Evolutionary conservation across 768 basidiomycete genomes (phyloP), one percentile per base, ranked within the genome.

Genomic region (Lyophyllum decastes): DNA sequence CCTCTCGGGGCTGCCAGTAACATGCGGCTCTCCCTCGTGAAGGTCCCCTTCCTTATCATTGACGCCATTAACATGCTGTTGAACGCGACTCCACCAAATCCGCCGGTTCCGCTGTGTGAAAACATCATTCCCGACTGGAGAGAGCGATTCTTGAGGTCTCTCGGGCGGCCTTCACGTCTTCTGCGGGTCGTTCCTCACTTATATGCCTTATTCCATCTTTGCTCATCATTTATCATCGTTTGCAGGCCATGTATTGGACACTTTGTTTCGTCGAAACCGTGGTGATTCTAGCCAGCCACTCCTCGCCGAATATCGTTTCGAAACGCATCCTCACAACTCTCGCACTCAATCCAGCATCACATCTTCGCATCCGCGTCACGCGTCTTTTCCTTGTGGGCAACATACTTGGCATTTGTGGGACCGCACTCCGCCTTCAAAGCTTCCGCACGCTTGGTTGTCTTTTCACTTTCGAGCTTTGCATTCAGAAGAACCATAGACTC

Each of bases 391-490:
- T 75, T 12, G 34, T 71, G 21, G 78, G 77, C 1, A 69, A 62
- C 40, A 25, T 62, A 14, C 46, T 79, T 41, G 69, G 66, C 11
- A 34, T 73, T n/a, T 25, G 61, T 1, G 76, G 73, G 1, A 73
- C 75, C 0, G 38, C 70, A 0, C 63, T 78, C 30, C 73, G 75
- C 2, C 49, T 69, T 10, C 44, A 58, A 17, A 77, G 74, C 59
- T 78, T 71, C 58, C 67, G 68, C 33, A 68, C 71, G 2, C 70
- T 79, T 9, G 76, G 76, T 21, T 59, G 58, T 5, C 61, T 71
- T 12, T 78, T 78, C 65, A 77, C 73, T 1, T 77, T 78, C 52
- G 72, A 76, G 45, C 66, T 78, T 6, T 68, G 68, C 52, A 67
- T 78, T 17, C 68, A 60, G 48, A 61, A 69, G 27, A 60, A 69